Evolutionary conservation across 768 basidiomycete species (phyloP), one percentile per base, ranked within the genome.

Genomic region (Lactarius quietus): DNA sequence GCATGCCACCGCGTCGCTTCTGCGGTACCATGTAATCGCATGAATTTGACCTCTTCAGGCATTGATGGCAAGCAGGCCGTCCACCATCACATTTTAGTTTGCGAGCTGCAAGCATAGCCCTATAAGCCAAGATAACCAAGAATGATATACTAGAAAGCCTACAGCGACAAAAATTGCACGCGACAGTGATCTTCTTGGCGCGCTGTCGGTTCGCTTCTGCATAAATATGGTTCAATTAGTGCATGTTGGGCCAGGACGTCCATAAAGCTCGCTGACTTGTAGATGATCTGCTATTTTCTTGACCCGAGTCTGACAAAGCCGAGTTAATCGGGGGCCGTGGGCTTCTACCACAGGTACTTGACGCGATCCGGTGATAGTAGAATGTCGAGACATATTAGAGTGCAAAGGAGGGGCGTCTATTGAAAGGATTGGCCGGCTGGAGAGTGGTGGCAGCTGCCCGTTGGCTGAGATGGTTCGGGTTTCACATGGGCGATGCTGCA

Each of bases 91-190:
- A 93, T 79, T 93, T 93, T 51, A 93, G 81, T 78, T 93, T 93
- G 66, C 92, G 86, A 57, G 91, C 92, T 93, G 75, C 59, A 67
- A 15, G 69, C 68, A 58, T 26, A 17, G 23, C 51, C 60, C 58
- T 66, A 61, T 43, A 72, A 72, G 60, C 71, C 69, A 70, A 59
- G 57, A 62, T 8, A 39, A 39, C 60, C 56, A 45, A 60, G 54
- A 62, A 29, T 63, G 66, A 59, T 31, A 48, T 43, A 26, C 71
- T 61, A 63, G 60, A 62, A 48, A 53, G 82, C 90, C 78, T 75
- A 92, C 92, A 92, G 67, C 92, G 88, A 78, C 92, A 93, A 75
- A 93, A 93, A 75, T 93, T 92, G 79, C 92, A 93, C 43, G 92
- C 92, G 53, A 93, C 90, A 26, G 88, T 91, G 61, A 93, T 93